Evolutionary conservation across 495 filamentous ascomycete genomes (phyloP), one percentile per base, ranked within the genome.

Genomic region (Lindgomyces ingoldianus): DNA sequence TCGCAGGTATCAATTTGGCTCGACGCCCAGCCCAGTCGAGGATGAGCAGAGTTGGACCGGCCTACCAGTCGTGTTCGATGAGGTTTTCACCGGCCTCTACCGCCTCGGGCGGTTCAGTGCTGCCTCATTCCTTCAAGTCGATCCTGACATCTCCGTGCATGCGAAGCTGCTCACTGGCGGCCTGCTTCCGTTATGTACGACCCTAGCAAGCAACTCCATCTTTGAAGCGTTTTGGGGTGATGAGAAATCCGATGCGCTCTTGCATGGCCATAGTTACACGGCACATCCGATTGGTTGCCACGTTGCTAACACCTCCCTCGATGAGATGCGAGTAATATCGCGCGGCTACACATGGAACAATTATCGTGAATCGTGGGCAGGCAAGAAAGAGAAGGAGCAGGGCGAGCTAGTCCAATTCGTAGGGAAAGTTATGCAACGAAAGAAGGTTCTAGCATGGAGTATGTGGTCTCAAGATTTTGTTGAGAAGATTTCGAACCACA

Each of bases 241-340:
- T 0, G 81, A 89, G 39, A 91, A 91, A 76, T 81, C 81, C 12
- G 86, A 90, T 60, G 89, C 89, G 0, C 74, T 93, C 33, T 78
- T 93, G 33, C 89, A 93, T 66, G 89, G 89, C 0, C 89, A 93
- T 74, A 90, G 87, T 69, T 93, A 93, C 67, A 93, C 89, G 0
- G 89, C 89, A 2, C 89, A 93, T 72, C 78, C 89, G 0, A 80
- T 91, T 9, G 89, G 89, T 0, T 93, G 89, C 65, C 81, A 84
- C 14, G 88, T 91, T 12, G 89, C 88, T 0, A 76, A 83, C 14
- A 81, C 82, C 24, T 84, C 82, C 8, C 58, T 91, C 41, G 73
- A 72, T 54, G 76, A 75, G 41, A 80, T 91, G 80, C 72, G 76
- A 49, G 62, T 75, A 12, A 80, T 90, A 76, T 84, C 88, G 4